Evolutionary conservation across 768 basidiomycete genomes (phyloP).

Genomic region (Leccinum pellstonianum): DNA sequence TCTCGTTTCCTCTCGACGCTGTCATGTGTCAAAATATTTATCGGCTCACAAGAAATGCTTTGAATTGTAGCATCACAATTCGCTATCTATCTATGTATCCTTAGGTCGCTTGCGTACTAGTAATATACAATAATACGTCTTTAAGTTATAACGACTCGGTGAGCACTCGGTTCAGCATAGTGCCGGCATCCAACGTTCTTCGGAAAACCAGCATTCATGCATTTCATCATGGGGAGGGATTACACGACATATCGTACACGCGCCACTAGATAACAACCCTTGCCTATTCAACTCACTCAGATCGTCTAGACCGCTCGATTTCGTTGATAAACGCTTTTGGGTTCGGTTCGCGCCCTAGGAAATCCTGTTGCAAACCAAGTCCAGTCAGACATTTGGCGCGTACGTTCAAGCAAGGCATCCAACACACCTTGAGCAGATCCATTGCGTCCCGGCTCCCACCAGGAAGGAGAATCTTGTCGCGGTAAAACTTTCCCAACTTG

Average conservation of each 20-base stretch:
- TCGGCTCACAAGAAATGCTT: background rate
- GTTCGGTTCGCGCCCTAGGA: constrained; percentile 74
- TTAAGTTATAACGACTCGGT: too few relatives aligned
- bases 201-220: background rate
- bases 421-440: constrained; percentile 64
- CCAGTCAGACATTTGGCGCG: background rate
- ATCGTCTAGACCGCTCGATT: constrained; percentile 40
- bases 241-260: background rate
- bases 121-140: too few relatives aligned
- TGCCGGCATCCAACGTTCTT: background rate
- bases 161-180: too few relatives aligned
- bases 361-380: constrained; percentile 45
- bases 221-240: background rate
- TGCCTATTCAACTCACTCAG: background rate
- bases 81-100: too few relatives aligned
- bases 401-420: background rate
- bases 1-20: background rate
- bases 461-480: constrained; percentile 68
- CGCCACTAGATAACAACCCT: background rate
- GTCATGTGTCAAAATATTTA: background rate
- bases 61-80: background rate
- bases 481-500: constrained; percentile 61
- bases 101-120: too few relatives aligned
- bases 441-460: constrained; percentile 78
- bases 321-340: constrained; percentile 72